Percentiles rank a stretch among this genome's conserved stretches.
Evolutionary conservation across 495 filamentous ascomycete species (phyloP).

Genomic region (Peziza echinospora): DNA sequence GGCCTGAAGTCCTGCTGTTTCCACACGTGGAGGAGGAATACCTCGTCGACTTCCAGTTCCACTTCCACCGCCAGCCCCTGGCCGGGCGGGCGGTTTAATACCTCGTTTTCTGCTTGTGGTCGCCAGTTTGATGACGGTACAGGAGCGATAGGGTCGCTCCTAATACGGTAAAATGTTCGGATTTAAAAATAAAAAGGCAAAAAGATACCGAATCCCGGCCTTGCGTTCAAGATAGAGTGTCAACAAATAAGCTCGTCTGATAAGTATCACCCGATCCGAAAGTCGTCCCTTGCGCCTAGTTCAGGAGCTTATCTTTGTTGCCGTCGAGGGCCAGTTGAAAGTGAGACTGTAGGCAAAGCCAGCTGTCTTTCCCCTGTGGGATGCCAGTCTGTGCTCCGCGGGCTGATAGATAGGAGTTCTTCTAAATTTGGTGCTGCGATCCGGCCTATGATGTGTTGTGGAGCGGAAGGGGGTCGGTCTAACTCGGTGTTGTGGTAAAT

Average conservation of each 20-base stretch:
- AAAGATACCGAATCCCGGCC: background rate
- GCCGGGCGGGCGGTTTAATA: slow-evolving; percentile 13
- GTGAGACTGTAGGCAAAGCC: background rate
- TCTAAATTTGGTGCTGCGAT: background rate
- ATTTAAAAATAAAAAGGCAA: background rate
- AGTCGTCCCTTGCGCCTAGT: background rate
- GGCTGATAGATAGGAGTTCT: background rate
- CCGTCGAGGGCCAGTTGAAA: background rate
- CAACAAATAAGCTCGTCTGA: background rate
- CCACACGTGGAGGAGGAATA: slow-evolving; percentile 14
- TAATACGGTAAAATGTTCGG: background rate
- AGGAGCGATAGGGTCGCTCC: background rate
- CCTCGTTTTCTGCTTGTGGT: slow-evolving; percentile 17
- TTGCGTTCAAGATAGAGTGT: background rate
- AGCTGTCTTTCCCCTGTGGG: background rate
- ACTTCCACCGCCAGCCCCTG: slow-evolving; percentile 12
- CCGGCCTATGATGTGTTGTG: background rate
- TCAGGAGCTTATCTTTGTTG: background rate
- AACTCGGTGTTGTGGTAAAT: background rate
- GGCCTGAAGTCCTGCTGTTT: slow-evolving; percentile 9
- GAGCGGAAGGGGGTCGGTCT: background rate
- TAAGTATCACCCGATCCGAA: background rate
- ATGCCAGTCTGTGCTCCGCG: background rate
- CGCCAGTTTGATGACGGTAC: slow-evolving; percentile 17
- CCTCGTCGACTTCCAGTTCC: slow-evolving; percentile 12